Base-by-base conservation (phyloP, 2,329 filamentous ascomycete genomes). In the Hymenoscyphus occultus region DNA sequence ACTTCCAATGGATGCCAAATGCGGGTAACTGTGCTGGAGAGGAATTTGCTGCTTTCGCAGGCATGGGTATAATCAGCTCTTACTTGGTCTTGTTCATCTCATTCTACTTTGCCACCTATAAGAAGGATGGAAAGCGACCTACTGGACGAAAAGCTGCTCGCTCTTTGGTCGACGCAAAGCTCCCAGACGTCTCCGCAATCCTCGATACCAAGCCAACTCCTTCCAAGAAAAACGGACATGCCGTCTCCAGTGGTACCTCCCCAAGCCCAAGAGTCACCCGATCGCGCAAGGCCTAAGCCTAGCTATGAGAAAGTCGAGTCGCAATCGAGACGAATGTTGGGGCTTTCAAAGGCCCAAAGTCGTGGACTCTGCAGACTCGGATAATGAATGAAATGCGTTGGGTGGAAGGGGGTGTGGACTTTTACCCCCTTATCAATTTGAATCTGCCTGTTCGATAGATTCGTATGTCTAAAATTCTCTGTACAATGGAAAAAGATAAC, bases 11-110 rank as follows among this genome's bases (percentile, higher is more conserved):
- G 83, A 82, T 96, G 77, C 94, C 94, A 70, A 97, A 92, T 77
- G 80, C 84, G 69, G 94, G 94, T 78, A 83, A 88, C 73, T 99
- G 94, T 78, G 92, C 94, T 51, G 94, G 94, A 75, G 94, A 98
- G 83, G 95, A 98, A 80, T 98, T 97, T 75, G 94, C 94, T 59
- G 94, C 94, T 56, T 92, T 97, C 75, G 85, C 93, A 66, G 94
- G 94, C 73, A 96, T 97, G 73, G 91, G 84, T 71, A 96, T 97
- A 74, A 84, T 99, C 76, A 93, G 87, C 81, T 96, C 92, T 39
- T 99, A 98, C 86, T 87, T 99, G 66, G 85, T 98, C 69, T 91
- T 99, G 72, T 99, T 99, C 88, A 97, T 99, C 81, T 94, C 90
- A 61, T 99, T 99, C 89, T 99, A 98, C 86, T 85, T 96, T 73